Base-by-base conservation (phyloP, 2,329 filamentous ascomycete species). In the Apiospora pterosperma region DNA sequence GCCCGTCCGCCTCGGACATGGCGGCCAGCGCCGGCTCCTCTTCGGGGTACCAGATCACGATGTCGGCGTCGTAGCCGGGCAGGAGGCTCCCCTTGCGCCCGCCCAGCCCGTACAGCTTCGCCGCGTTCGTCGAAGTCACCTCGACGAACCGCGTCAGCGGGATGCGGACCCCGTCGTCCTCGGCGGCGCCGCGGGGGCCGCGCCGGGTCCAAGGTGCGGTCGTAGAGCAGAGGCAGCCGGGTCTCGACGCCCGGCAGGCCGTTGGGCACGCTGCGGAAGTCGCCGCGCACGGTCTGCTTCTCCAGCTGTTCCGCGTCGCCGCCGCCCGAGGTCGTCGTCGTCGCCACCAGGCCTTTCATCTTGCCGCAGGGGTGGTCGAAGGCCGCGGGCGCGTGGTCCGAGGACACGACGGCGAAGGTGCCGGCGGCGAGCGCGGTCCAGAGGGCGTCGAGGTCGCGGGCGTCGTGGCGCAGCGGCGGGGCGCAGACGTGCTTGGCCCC, bases 181-280 rank as follows among this genome's bases (percentile, higher is more conserved):
- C 28, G 16, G 8, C 48, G 5, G 25, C 28, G 6, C 28, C 48
- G 4, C 48, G 7, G 1, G 48, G 16, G 8, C 28, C n/a, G 25
- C 4, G 28, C 12, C 3, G 48, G 28, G 10, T 55, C 48, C 2
- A 55, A 55, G 0, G 48, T 55, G 16, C 67, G 3, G 76, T 76
- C 31, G 75, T 72, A 36, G 86, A 75, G 0, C 79, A 87, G 74
- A 0, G 84, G 75, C 23, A 88, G 73, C 2, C 85, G 74, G 1
- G 86, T 88, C 74, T 88, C 86, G 31, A 88, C 78, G 0, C 85
- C 86, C 0, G 85, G 84, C 58, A 83, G 76, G 5, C 85, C 86
- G 68, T 88, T 88, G 7, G 86, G 85, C 44, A 88, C 85, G 64
- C 85, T 81, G 58, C 81, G 80, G 74, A 88, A 88, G 58, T 79